Conservation (phyloP, 257 asterid species). For the Lavandula angustifolia region DNA sequence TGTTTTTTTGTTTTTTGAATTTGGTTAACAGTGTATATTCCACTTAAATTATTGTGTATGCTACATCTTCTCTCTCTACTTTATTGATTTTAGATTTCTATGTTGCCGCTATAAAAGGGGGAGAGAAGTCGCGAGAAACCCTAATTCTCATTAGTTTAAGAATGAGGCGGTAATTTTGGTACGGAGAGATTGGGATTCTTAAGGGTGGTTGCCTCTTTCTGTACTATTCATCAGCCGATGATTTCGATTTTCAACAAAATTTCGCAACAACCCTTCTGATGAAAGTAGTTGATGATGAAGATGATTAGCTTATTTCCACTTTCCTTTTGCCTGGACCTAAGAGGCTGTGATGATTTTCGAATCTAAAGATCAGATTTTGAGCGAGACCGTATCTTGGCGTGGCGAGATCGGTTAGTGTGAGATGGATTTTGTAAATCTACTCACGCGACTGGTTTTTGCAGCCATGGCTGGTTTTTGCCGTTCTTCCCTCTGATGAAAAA, state of each 20-base stretch:
- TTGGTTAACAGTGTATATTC: too few species aligned
- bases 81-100: too few species aligned
- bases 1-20: too few species aligned
- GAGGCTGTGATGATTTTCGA: slow-evolving; percentile 42
- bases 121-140: not conserved
- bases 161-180: slow-evolving; percentile 21
- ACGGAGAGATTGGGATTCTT: slow-evolving; percentile 15
- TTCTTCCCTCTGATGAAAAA: slow-evolving; percentile 9
- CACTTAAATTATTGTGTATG: too few species aligned
- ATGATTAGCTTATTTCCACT: not conserved
- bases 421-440: slow-evolving; percentile 24
- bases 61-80: too few species aligned
- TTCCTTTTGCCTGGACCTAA: not conserved
- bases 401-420: slow-evolving; percentile 35
- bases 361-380: slow-evolving; percentile 36
- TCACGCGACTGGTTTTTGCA: slow-evolving; percentile 33
- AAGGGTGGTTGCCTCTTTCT: slow-evolving; percentile 38
- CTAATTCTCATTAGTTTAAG: slow-evolving; percentile 35
- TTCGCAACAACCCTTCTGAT: slow-evolving; percentile 34
- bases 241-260: not conserved
- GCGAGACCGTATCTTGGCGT: slow-evolving; percentile 41
- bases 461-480: slow-evolving; percentile 37
- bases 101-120: slow-evolving; percentile 7
- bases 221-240: slow-evolving; percentile 23
- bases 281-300: not conserved